phyloP scores from a whole-genome alignment of 495 filamentous ascomycete genomes.

The Aspergillus egyptiacus region DNA sequence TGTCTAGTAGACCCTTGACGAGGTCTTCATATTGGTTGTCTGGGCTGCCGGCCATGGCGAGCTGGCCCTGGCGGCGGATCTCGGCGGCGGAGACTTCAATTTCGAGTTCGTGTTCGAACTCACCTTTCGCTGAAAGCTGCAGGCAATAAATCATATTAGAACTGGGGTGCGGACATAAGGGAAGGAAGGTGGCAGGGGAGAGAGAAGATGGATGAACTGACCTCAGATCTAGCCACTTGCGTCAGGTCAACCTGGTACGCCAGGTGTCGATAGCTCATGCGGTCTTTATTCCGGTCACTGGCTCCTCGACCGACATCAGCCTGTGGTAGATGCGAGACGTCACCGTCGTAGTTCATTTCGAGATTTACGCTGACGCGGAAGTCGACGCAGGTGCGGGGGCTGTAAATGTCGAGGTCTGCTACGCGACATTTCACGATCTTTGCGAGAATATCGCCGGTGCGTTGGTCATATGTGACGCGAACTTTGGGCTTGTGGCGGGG shows the following conservation, averaged over 20 bases:
- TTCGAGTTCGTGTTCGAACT: constrained; percentile 85
- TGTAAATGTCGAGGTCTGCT: constrained; percentile 75
- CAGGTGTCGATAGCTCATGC: constrained; percentile 79
- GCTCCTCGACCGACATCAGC: constrained; percentile 34
- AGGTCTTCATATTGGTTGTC: constrained; percentile 64
- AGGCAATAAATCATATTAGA: constrained; percentile 1
- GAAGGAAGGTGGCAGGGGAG: too few species aligned
- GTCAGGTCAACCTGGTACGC: constrained; percentile 86
- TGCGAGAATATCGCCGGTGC: constrained; percentile 62
- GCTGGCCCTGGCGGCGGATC: constrained; percentile 62
- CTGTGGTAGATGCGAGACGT: constrained; percentile 47
- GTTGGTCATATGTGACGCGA: constrained; percentile 70
- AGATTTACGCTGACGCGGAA: constrained; percentile 86
- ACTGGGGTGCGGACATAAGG: not conserved
- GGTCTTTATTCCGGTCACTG: constrained; percentile 73
- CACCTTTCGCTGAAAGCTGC: constrained; percentile 33
- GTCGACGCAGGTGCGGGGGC: constrained; percentile 66
- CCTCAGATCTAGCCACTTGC: constrained; percentile 63
- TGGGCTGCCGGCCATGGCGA: constrained; percentile 49
- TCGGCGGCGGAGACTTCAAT: constrained; percentile 67
- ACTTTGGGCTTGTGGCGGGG: constrained; percentile 60
- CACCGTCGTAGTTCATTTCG: constrained; percentile 79
- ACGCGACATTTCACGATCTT: constrained; percentile 86
- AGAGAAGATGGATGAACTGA: constrained; percentile 23
- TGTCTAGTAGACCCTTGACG: constrained; percentile 78